phyloP scores from a whole-genome alignment of 2,329 filamentous ascomycete species.

The Aspergillus sp. region DNA sequence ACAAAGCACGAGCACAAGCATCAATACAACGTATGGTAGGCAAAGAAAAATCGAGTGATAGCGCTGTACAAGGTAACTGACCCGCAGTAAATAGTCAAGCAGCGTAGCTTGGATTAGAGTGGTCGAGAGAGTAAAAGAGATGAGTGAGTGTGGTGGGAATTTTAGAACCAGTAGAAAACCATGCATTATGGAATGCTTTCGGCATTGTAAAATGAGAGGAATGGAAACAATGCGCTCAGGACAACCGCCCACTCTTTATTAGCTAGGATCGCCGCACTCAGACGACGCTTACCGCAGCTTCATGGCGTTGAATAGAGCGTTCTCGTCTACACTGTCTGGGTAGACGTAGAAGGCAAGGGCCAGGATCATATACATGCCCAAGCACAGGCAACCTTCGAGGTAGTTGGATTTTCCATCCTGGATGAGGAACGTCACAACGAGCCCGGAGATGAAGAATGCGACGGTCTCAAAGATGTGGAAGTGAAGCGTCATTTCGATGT shows the following conservation, averaged over 20 bases:
- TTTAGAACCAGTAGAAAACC: not conserved
- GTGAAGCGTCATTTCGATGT: constrained; percentile 73
- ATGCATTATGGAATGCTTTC: not conserved
- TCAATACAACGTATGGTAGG: not conserved
- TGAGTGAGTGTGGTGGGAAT: constrained; percentile 2
- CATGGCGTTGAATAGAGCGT: constrained; percentile 18
- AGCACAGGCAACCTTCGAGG: constrained; percentile 76
- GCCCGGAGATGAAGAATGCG: constrained; percentile 73
- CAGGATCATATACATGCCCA: constrained; percentile 57
- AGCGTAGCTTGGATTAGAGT: not conserved
- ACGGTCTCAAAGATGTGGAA: constrained; percentile 83
- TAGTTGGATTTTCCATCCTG: constrained; percentile 86
- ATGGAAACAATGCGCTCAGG: not conserved
- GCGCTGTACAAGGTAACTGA: constrained; percentile 15
- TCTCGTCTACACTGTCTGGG: constrained; percentile 43
- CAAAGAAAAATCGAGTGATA: not conserved
- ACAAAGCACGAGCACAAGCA: not conserved
- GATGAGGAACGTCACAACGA: constrained; percentile 74
- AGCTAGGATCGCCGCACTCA: not conserved
- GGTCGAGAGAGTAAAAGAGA: not conserved
- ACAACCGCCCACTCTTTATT: not conserved
- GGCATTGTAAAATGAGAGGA: not conserved
- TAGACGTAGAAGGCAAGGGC: constrained; percentile 55
- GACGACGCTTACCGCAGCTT: not conserved
- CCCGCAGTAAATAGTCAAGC: constrained; percentile 21